Conservation (phyloP, 306 rosid species). For the Malus sylvestris region DNA sequence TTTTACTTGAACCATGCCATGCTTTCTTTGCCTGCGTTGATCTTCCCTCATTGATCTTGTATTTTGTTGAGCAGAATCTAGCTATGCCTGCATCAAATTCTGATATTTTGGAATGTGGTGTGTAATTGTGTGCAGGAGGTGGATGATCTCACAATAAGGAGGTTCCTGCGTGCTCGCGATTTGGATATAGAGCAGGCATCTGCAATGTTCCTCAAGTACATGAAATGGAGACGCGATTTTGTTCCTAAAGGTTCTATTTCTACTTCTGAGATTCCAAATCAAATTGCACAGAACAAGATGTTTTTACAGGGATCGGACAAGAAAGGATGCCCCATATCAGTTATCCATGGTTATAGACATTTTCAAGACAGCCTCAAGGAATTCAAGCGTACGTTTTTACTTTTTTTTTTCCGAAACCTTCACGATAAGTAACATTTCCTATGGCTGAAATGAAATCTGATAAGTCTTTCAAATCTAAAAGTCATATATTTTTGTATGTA, state of each 20-base stretch:
- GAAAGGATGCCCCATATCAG: conserved; percentile 47
- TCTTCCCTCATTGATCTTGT: not conserved
- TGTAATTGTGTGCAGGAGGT: conserved; percentile 32
- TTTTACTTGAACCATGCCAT: not conserved
- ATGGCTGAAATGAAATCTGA: not conserved
- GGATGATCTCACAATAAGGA: conserved; percentile 50
- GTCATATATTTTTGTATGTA: not conserved
- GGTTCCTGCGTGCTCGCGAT: conserved; percentile 52
- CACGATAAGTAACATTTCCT: not conserved
- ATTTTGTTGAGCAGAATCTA: not conserved
- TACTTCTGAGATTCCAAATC: conserved; percentile 34
- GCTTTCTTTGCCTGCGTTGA: not conserved
- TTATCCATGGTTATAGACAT: conserved; percentile 47
- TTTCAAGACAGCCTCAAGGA: conserved; percentile 30
- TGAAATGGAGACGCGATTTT: conserved; percentile 48
- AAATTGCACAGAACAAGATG: conserved; percentile 39
- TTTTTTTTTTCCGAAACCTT: not conserved
- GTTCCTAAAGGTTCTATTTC: conserved; percentile 41
- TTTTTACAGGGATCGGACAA: conserved; percentile 48
- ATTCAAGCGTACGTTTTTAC: conserved; percentile 36
- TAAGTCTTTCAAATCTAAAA: not conserved
- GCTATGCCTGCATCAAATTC: not conserved
- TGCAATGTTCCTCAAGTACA: conserved; percentile 44
- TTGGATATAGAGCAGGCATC: conserved; percentile 45
- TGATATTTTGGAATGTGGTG: not conserved